These are phyloP conservation scores for Diplodia corticola DNA, from an alignment of 2,329 filamentous ascomycete species.

Conservation along the genomic window DNA sequence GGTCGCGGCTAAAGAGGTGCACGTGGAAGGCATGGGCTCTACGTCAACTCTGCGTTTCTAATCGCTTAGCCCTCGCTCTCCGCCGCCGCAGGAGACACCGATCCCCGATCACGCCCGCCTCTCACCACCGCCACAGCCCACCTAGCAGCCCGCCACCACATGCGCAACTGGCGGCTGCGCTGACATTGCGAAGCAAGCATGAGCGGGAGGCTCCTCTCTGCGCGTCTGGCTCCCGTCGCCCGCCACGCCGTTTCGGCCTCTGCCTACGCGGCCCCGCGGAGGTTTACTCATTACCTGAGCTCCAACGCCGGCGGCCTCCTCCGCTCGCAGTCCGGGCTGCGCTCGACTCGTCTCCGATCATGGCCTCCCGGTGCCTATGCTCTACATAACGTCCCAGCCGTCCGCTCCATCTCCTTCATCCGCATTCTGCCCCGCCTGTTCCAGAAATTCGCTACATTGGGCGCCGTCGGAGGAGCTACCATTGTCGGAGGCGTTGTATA, in stretches of 20 bases:
- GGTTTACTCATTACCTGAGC: slow-evolving; percentile 59
- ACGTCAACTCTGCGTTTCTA: slow-evolving; percentile 12
- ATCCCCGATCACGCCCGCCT: slow-evolving; percentile 20
- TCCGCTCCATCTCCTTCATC: slow-evolving; percentile 66
- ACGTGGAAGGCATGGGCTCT: slow-evolving; percentile 17
- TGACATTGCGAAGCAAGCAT: slow-evolving; percentile 43
- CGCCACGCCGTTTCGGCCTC: slow-evolving; percentile 48
- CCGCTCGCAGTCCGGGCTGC: slow-evolving; percentile 54
- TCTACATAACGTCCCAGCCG: slow-evolving; percentile 75
- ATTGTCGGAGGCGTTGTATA: slow-evolving; percentile 87
- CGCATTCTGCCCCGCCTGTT: slow-evolving; percentile 78
- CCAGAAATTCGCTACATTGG: slow-evolving; percentile 83
- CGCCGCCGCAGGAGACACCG: neutral
- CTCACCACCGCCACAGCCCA: neutral
- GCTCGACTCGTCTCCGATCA: slow-evolving; percentile 33
- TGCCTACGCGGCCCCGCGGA: slow-evolving; percentile 44
- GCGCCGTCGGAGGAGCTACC: slow-evolving; percentile 87
- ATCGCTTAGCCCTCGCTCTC: neutral
- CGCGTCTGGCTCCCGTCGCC: slow-evolving; percentile 67
- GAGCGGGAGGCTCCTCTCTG: slow-evolving; percentile 75
- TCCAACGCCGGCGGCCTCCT: slow-evolving; percentile 69
- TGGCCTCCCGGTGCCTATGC: slow-evolving; percentile 77
- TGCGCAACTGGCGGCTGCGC: slow-evolving; percentile 11
- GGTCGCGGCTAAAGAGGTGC: slow-evolving; percentile 16
- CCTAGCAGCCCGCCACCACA: neutral